Evolutionary conservation across 805 yeast genomes (phyloP).

Genomic region (Hyphopichia homilentoma): DNA sequence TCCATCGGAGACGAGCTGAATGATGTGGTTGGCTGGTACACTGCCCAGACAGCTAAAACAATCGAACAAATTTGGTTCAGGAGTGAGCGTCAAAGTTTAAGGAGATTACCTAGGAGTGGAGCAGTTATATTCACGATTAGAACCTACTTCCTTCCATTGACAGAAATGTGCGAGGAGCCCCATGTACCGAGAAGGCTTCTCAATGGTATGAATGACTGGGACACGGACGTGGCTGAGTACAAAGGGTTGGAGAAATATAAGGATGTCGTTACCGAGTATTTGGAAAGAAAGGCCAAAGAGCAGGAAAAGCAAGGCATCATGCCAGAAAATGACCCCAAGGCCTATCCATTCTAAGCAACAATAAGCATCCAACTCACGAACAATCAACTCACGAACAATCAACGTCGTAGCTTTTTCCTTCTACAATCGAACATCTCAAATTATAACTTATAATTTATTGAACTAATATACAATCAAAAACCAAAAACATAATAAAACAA

Average conservation of each 20-base stretch:
- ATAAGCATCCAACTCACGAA: too few species aligned
- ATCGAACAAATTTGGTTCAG: slow-evolving; percentile 50
- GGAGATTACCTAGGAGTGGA: slow-evolving; percentile 59
- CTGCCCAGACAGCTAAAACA: slow-evolving; percentile 49
- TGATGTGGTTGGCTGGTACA: slow-evolving; percentile 59
- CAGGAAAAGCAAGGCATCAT: slow-evolving; percentile 44
- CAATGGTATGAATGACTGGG: slow-evolving; percentile 59
- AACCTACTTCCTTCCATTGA: slow-evolving; percentile 58
- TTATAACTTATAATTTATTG: too few species aligned
- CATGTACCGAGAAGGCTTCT: slow-evolving; percentile 57
- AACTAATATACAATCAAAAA: slow-evolving; percentile 2
- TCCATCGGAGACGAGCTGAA: slow-evolving; percentile 58
- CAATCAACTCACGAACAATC: too few species aligned
- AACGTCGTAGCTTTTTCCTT: too few species aligned
- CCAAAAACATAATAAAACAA: not conserved
- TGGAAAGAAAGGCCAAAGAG: slow-evolving; percentile 43
- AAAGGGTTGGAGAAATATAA: slow-evolving; percentile 55
- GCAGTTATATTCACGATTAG: slow-evolving; percentile 58
- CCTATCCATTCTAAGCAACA: slow-evolving; percentile 41
- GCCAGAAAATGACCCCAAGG: slow-evolving; percentile 35
- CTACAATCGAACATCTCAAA: too few species aligned
- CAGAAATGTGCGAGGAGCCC: slow-evolving; percentile 55
- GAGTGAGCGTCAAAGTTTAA: slow-evolving; percentile 61
- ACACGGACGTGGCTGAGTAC: slow-evolving; percentile 55
- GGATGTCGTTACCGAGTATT: slow-evolving; percentile 52